These are phyloP conservation scores for Puccinia horiana DNA, from an alignment of 1,284 basidiomycete species.

Conservation along the genomic window DNA sequence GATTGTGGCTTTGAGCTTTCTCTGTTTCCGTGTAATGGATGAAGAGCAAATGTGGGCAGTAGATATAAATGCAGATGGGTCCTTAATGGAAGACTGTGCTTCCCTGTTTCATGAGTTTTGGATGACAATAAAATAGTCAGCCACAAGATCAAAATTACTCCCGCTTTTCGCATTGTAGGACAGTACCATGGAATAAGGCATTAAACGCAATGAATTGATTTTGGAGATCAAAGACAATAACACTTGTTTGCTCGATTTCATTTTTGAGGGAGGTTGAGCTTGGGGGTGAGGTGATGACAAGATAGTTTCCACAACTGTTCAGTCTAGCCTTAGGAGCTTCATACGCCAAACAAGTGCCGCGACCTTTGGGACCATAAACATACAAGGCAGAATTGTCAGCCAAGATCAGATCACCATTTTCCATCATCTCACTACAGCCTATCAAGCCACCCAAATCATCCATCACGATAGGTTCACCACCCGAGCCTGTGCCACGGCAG, in stretches of 20 bases:
- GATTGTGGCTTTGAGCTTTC: constrained; percentile 9
- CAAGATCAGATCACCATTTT: constrained; percentile 73
- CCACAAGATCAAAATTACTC: too few species aligned
- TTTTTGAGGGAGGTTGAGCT: constrained; percentile 60
- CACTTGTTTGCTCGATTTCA: constrained; percentile 70
- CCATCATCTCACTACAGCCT: constrained; percentile 70
- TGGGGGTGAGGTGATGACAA: constrained; percentile 85
- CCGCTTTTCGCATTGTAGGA: too few species aligned
- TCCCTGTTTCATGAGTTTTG: too few species aligned
- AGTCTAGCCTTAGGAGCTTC: constrained; percentile 75
- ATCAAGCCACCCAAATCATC: constrained; percentile 83
- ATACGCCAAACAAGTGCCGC: constrained; percentile 83
- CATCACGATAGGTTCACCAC: constrained; percentile 67
- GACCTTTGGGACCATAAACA: constrained; percentile 76
- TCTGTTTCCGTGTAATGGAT: constrained; percentile 24
- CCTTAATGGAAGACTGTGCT: constrained; percentile 46
- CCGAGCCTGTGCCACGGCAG: constrained; percentile 69
- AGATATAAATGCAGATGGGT: constrained; percentile 42
- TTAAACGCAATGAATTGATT: constrained; percentile 87
- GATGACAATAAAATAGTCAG: too few species aligned
- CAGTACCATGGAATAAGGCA: constrained; percentile 74
- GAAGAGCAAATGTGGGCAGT: constrained; percentile 39
- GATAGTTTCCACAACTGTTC: constrained; percentile 63
- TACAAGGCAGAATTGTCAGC: constrained; percentile 92
- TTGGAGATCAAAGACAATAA: constrained; percentile 87